phyloP scores from a whole-genome alignment of 2,329 filamentous ascomycete species.

The Colletotrichum falcatum region DNA sequence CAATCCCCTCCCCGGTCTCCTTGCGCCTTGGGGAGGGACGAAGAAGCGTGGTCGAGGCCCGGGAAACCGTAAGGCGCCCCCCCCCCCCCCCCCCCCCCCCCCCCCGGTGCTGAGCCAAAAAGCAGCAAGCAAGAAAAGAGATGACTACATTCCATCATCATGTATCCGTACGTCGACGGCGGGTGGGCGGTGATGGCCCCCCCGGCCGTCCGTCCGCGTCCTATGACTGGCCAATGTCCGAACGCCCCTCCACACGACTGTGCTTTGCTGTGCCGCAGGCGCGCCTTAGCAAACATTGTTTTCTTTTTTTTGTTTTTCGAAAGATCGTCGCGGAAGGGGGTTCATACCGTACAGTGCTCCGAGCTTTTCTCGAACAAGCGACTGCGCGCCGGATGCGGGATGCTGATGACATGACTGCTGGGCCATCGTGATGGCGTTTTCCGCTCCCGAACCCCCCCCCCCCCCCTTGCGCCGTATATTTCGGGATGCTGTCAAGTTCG shows the following conservation, averaged over 20 bases:
- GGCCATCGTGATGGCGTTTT: neutral
- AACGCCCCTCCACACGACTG: neutral
- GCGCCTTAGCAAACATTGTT: conserved; percentile 23
- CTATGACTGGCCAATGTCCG: conserved; percentile 2
- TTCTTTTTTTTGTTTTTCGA: too few species aligned
- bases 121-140: neutral
- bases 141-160: conserved; percentile 10
- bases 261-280: conserved; percentile 9
- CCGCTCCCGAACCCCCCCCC: too few species aligned
- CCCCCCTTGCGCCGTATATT: conserved; percentile 30
- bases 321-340: conserved; percentile 23
- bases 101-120: conserved; percentile 30
- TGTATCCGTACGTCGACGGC: conserved; percentile 28
- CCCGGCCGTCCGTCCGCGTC: neutral
- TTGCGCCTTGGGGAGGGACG: too few species aligned
- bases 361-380: conserved; percentile 32
- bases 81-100: neutral
- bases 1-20: neutral
- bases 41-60: neutral
- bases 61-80: conserved; percentile 15
- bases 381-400: conserved; percentile 27
- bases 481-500: conserved; percentile 1
- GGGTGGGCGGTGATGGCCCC: conserved; percentile 23
- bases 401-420: neutral
- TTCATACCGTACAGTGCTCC: conserved; percentile 27